Evolutionary conservation across 2,329 filamentous ascomycete species (phyloP).

Genomic region (Alternaria hordeiaustralica): DNA sequence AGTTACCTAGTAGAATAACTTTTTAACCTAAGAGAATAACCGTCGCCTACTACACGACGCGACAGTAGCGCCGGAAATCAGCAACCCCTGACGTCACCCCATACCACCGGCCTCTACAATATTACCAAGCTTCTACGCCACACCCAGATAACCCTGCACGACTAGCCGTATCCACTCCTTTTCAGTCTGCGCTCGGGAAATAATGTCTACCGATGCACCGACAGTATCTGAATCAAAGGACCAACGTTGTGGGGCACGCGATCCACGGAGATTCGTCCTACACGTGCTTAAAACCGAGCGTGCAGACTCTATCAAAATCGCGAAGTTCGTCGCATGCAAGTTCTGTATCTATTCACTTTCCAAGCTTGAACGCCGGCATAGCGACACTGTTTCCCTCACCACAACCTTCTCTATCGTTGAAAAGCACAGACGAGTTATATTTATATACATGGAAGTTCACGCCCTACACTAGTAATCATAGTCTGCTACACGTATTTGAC

Average conservation of each 20-base stretch:
- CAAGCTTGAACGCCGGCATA: background rate
- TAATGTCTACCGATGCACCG: constrained; percentile 2
- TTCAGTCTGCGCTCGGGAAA: background rate
- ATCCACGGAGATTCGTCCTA: background rate
- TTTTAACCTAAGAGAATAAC: too few species aligned
- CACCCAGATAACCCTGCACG: background rate
- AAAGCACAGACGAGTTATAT: background rate
- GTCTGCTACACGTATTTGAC: background rate
- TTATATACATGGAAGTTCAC: background rate
- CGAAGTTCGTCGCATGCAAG: background rate
- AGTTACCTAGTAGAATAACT: too few species aligned
- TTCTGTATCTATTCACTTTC: background rate
- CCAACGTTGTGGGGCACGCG: background rate
- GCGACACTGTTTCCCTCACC: background rate
- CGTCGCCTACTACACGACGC: too few species aligned
- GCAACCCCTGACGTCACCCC: background rate
- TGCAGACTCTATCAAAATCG: background rate
- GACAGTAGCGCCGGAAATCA: background rate
- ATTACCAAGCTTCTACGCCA: background rate
- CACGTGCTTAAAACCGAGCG: constrained; percentile 9
- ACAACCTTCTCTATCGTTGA: background rate
- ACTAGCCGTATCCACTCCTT: background rate
- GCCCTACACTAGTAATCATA: background rate
- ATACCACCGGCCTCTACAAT: background rate
- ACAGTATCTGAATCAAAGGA: background rate